Percentiles rank a stretch among this genome's conserved stretches.
Evolutionary conservation across 352 stramenopile species (phyloP).

Genomic region (Thalassiosira mediterranea): DNA sequence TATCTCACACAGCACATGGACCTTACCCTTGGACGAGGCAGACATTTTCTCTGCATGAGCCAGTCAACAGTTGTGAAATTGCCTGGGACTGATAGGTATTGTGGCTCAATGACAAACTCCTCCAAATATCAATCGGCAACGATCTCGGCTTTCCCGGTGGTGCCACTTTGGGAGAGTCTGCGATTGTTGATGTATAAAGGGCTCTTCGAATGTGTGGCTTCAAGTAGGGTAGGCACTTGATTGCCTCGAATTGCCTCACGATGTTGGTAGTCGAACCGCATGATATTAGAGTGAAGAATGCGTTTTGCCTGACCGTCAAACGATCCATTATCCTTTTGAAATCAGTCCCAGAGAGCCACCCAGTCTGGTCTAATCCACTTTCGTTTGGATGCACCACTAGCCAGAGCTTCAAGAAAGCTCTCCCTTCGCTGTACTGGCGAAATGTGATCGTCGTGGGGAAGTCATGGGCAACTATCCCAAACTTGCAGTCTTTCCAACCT

Average conservation of each 20-base stretch:
- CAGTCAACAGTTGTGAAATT: slow-evolving; percentile 42
- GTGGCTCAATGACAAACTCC: slow-evolving; percentile 25
- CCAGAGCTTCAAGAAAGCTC: slow-evolving; percentile 48
- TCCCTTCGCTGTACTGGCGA: slow-evolving; percentile 30
- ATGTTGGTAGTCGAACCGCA: slow-evolving; percentile 55
- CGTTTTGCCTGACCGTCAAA: slow-evolving; percentile 40
- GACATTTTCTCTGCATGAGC: slow-evolving; percentile 47
- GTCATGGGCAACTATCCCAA: slow-evolving; percentile 53
- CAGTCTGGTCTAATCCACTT: slow-evolving; percentile 28
- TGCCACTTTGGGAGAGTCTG: slow-evolving; percentile 8
- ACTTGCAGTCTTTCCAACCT: slow-evolving; percentile 27
- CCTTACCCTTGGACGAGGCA: slow-evolving; percentile 46
- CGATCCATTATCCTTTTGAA: slow-evolving; percentile 47
- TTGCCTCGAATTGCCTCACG: slow-evolving; percentile 59
- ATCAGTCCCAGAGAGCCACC: slow-evolving; percentile 43
- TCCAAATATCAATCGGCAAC: slow-evolving; percentile 41
- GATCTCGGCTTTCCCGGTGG: slow-evolving; percentile 30
- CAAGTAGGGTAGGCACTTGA: slow-evolving; percentile 52
- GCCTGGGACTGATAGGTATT: slow-evolving; percentile 46
- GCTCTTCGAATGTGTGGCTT: slow-evolving; percentile 57
- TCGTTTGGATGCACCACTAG: slow-evolving; percentile 46
- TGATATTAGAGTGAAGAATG: slow-evolving; percentile 38
- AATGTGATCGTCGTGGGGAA: slow-evolving; percentile 54
- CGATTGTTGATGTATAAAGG: slow-evolving; percentile 35
- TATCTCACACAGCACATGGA: too few relatives aligned